phyloP scores from a whole-genome alignment of 164 flowering plant species.

The Berberis vulgaris region DNA sequence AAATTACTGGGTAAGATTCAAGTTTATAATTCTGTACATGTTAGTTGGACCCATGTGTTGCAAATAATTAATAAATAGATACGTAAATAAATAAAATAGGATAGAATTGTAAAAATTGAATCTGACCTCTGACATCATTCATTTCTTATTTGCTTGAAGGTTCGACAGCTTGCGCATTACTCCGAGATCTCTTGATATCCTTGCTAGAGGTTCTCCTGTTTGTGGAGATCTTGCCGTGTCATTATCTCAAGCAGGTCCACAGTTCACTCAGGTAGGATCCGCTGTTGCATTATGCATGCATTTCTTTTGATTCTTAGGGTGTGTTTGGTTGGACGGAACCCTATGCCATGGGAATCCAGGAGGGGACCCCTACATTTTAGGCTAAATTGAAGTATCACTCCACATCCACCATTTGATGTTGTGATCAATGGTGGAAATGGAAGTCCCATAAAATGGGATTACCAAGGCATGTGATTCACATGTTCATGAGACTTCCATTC shows the following conservation, averaged over 20 bases:
- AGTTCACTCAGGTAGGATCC: slow-evolving; percentile 80
- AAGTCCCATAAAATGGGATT: too few species aligned
- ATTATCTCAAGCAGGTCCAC: slow-evolving; percentile 94
- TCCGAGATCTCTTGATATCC: slow-evolving; percentile 97
- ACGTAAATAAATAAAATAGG: too few species aligned
- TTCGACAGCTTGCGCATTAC: slow-evolving; percentile 96
- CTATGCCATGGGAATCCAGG: too few species aligned
- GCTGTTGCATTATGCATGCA: not conserved
- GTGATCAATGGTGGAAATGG: too few species aligned
- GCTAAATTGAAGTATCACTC: too few species aligned
- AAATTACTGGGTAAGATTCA: not conserved
- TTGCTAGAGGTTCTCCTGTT: slow-evolving; percentile 87
- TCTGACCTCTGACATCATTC: slow-evolving; percentile 10
- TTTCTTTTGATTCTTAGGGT: too few species aligned
- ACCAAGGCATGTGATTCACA: too few species aligned
- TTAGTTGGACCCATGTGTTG: not conserved
- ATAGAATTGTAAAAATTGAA: too few species aligned
- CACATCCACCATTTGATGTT: too few species aligned
- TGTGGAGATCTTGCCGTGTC: slow-evolving; percentile 99
- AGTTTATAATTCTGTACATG: not conserved
- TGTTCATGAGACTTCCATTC: too few species aligned
- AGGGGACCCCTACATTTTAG: not conserved
- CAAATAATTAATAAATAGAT: too few species aligned
- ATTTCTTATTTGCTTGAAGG: slow-evolving; percentile 29
- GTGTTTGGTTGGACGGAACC: too few species aligned